Evolutionary conservation across 2,329 filamentous ascomycete species (phyloP).

Genomic region (Bipolaris sorokiniana): DNA sequence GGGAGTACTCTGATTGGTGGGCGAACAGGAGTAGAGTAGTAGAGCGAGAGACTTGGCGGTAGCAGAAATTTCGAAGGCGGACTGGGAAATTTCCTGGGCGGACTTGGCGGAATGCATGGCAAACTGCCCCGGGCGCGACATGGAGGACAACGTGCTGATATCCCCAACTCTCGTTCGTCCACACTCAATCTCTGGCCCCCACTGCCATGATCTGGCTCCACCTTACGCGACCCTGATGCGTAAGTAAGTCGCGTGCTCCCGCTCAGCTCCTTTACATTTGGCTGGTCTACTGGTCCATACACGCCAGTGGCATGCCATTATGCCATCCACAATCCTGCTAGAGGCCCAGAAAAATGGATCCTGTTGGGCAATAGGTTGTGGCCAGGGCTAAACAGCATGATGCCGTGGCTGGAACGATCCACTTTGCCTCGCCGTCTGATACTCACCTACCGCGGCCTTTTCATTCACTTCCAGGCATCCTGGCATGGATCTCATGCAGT

Average conservation of each 20-base stretch:
- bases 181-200: neutral
- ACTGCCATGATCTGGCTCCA: conserved; percentile 2
- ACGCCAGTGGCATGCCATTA: conserved; percentile 7
- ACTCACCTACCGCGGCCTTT: neutral
- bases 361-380: neutral
- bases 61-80: conserved; percentile 12
- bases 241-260: neutral
- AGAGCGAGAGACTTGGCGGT: conserved; percentile 4
- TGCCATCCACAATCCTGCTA: neutral
- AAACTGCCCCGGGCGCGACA: neutral
- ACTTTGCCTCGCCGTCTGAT: conserved; percentile 4
- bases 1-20: neutral
- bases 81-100: neutral
- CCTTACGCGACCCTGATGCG: neutral
- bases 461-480: neutral
- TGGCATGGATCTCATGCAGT: neutral
- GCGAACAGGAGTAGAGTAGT: neutral
- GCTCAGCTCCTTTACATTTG: neutral
- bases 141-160: conserved; percentile 5
- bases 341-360: neutral
- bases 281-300: no score
- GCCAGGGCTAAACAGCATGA: conserved; percentile 4
- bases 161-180: conserved; percentile 6
- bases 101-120: conserved; percentile 3
- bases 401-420: conserved; percentile 9